Conservation (phyloP, 805 yeast species). For the Zygotorulaspora florentina region DNA sequence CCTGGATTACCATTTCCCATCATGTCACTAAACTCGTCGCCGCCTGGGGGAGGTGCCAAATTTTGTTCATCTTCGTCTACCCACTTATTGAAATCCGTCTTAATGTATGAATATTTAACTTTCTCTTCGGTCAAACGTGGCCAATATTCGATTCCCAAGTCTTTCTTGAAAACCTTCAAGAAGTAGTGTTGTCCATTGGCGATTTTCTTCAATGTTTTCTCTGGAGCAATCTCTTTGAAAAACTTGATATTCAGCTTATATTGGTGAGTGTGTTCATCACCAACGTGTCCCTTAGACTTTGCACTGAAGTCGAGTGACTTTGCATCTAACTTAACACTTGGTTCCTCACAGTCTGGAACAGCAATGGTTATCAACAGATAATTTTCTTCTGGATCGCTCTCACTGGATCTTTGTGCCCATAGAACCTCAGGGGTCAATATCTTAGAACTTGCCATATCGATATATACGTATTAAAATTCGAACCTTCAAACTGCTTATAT, state of each 20-base stretch:
- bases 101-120: constrained; percentile 69
- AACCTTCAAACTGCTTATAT: neutral
- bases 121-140: constrained; percentile 91
- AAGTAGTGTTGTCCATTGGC: constrained; percentile 53
- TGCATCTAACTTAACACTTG: constrained; percentile 58
- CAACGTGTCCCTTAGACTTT: constrained; percentile 42
- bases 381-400: constrained; percentile 67
- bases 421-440: constrained; percentile 49
- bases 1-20: constrained; percentile 15
- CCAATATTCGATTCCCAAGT: constrained; percentile 76
- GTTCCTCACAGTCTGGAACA: constrained; percentile 63
- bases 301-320: constrained; percentile 47
- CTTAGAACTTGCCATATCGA: constrained; percentile 4
- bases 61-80: constrained; percentile 98
- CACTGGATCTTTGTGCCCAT: constrained; percentile 96
- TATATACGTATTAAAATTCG: neutral
- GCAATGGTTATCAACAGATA: constrained; percentile 68
- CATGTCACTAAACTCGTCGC: constrained; percentile 33
- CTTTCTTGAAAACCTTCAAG: constrained; percentile 67
- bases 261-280: constrained; percentile 37
- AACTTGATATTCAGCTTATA: constrained; percentile 72
- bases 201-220: constrained; percentile 49
- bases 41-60: constrained; percentile 36
- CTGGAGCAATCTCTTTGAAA: constrained; percentile 67
- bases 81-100: constrained; percentile 97